Conservation (phyloP, 495 filamentous ascomycete species). For the Aspergillus cavernicola region DNA sequence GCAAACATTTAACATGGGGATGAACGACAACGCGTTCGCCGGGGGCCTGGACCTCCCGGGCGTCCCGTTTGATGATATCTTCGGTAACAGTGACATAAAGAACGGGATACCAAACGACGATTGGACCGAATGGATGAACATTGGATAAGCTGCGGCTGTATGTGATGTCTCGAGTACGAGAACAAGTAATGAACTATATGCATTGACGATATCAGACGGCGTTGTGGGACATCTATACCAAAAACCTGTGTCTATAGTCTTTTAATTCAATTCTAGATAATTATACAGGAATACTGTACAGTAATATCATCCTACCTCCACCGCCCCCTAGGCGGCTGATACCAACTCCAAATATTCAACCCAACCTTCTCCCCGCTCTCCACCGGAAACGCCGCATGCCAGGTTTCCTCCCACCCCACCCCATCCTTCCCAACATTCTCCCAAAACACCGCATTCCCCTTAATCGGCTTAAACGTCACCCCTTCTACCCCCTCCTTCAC, state of each 20-base stretch:
- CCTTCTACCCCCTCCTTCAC: slow-evolving; percentile 36
- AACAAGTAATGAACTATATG: slow-evolving; percentile 6
- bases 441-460: slow-evolving; percentile 75
- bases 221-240: not conserved
- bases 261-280: not conserved
- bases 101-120: slow-evolving; percentile 30
- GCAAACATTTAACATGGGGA: slow-evolving; percentile 27
- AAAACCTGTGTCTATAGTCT: not conserved
- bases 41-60: slow-evolving; percentile 33
- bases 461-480: slow-evolving; percentile 64
- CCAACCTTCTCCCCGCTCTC: slow-evolving; percentile 66
- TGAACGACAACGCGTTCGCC: slow-evolving; percentile 28
- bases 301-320: no score
- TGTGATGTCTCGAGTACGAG: slow-evolving; percentile 4
- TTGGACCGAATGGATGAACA: slow-evolving; percentile 45
- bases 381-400: slow-evolving; percentile 70
- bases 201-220: not conserved
- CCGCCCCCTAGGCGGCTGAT: slow-evolving; percentile 34
- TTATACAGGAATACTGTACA: no score
- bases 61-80: slow-evolving; percentile 42
- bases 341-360: slow-evolving; percentile 75
- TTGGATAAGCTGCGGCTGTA: slow-evolving; percentile 1
- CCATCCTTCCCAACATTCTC: slow-evolving; percentile 64
- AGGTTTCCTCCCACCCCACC: slow-evolving; percentile 57
- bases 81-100: slow-evolving; percentile 32